Percentiles rank a stretch among this genome's conserved stretches.
Evolutionary conservation across 73 alveolate genomes (phyloP).

Genomic region (Durusdinium trenchii): DNA sequence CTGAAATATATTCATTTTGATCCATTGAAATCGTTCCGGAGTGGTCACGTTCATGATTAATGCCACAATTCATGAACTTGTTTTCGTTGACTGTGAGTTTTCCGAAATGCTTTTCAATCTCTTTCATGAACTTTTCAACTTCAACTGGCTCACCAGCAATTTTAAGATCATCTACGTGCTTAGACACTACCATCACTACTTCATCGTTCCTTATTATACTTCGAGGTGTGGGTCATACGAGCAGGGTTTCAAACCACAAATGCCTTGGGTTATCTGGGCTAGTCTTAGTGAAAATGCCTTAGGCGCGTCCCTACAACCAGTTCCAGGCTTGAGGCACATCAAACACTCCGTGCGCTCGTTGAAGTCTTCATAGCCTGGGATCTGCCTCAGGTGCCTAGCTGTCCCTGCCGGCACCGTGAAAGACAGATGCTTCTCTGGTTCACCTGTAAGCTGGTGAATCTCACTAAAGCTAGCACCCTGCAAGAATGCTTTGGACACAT

Average conservation of each 20-base stretch:
- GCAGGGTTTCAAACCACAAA: background rate
- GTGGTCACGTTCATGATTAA: background rate
- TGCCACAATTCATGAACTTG: background rate
- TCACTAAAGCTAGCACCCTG: conserved; percentile 18
- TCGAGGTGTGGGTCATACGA: background rate
- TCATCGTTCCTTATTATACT: background rate
- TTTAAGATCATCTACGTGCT: conserved; percentile 36
- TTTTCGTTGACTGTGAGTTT: background rate
- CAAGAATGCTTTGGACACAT: conserved; percentile 50
- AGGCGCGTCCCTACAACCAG: conserved; percentile 24
- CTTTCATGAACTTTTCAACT: background rate
- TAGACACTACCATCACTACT: background rate
- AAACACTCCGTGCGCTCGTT: background rate
- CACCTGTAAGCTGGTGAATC: background rate
- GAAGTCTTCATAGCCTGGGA: background rate
- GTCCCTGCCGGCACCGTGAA: background rate
- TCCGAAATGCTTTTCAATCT: background rate
- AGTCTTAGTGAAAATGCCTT: background rate
- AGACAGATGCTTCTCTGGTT: background rate
- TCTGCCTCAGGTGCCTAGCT: background rate
- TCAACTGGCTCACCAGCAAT: background rate
- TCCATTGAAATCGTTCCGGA: background rate
- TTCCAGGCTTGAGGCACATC: conserved; percentile 14
- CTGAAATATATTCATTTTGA: background rate
- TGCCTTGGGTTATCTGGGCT: background rate